These are phyloP conservation scores for Gnaphalium uliginosum DNA, from an alignment of 129 eudicot genomes.

Conservation along the genomic window DNA sequence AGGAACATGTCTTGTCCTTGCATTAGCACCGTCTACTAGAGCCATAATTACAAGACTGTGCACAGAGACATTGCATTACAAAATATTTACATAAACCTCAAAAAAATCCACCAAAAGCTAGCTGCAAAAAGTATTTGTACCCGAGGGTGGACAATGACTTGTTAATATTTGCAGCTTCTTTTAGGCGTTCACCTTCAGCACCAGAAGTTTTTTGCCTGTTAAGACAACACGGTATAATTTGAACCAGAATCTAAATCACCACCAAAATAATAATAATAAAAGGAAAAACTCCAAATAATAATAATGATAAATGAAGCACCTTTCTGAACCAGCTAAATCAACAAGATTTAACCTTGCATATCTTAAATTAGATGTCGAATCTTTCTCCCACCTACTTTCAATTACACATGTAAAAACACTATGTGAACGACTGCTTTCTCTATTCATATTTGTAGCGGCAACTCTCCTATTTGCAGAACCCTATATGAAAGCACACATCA, in stretches of 20 bases:
- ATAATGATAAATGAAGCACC: constrained; percentile 35
- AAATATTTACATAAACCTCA: not conserved
- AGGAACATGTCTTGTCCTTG: constrained; percentile 76
- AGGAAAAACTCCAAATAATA: not conserved
- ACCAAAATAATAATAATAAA: not conserved
- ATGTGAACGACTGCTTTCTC: constrained; percentile 97
- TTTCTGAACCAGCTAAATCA: constrained; percentile 97
- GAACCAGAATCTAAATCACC: not conserved
- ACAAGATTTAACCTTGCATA: constrained; percentile 90
- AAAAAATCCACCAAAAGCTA: not conserved
- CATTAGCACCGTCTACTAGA: constrained; percentile 83
- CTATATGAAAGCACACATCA: constrained; percentile 28
- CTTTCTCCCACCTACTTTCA: constrained; percentile 90
- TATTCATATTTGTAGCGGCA: constrained; percentile 92
- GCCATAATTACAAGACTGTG: constrained; percentile 93
- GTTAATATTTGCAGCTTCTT: constrained; percentile 91
- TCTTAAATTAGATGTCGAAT: constrained; percentile 65
- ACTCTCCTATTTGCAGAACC: constrained; percentile 88
- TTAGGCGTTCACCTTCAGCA: constrained; percentile 94
- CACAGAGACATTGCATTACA: not conserved
- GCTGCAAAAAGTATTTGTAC: constrained; percentile 34
- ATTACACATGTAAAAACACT: constrained; percentile 92
- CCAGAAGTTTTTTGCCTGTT: constrained; percentile 90
- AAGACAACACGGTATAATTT: constrained; percentile 4
- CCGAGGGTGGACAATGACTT: constrained; percentile 88